Conservation (phyloP, 495 filamentous ascomycete species). For the Darksidea phi region DNA sequence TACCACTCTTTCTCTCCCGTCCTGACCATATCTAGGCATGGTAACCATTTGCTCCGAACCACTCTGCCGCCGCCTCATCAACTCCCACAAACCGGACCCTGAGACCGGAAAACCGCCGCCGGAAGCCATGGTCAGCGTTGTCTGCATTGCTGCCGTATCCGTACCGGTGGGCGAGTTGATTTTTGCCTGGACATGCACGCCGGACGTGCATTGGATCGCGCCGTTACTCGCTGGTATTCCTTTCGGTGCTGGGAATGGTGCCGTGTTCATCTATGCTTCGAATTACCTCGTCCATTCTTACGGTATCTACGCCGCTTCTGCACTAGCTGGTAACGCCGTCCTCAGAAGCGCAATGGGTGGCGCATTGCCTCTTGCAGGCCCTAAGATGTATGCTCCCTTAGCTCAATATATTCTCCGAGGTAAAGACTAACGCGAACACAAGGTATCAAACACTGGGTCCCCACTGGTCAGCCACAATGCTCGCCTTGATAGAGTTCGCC, state of each 20-base stretch:
- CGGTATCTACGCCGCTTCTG: slow-evolving; percentile 73
- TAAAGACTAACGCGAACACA: neutral
- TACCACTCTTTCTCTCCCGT: slow-evolving; percentile 1
- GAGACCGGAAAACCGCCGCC: slow-evolving; percentile 64
- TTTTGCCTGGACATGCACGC: slow-evolving; percentile 79
- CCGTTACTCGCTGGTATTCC: slow-evolving; percentile 75
- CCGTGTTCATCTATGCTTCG: slow-evolving; percentile 74
- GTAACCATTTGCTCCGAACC: slow-evolving; percentile 67
- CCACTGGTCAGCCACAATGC: slow-evolving; percentile 74
- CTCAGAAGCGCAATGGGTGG: slow-evolving; percentile 67
- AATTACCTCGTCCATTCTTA: slow-evolving; percentile 79
- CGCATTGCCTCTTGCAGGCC: slow-evolving; percentile 69
- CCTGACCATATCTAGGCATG: slow-evolving; percentile 30
- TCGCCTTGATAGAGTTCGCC: slow-evolving; percentile 66
- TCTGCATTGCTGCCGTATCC: slow-evolving; percentile 67
- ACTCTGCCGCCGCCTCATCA: slow-evolving; percentile 68
- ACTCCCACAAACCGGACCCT: slow-evolving; percentile 65
- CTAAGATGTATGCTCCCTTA: slow-evolving; percentile 59
- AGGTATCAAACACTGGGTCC: slow-evolving; percentile 54
- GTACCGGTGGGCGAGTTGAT: slow-evolving; percentile 71
- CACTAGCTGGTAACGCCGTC: slow-evolving; percentile 74
- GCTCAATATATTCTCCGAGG: too few species aligned
- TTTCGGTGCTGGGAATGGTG: slow-evolving; percentile 74
- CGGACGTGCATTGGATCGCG: slow-evolving; percentile 69
- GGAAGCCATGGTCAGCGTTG: slow-evolving; percentile 71